Base-by-base conservation (phyloP, 257 asterid genomes). In the Solanum chiquidenum region DNA sequence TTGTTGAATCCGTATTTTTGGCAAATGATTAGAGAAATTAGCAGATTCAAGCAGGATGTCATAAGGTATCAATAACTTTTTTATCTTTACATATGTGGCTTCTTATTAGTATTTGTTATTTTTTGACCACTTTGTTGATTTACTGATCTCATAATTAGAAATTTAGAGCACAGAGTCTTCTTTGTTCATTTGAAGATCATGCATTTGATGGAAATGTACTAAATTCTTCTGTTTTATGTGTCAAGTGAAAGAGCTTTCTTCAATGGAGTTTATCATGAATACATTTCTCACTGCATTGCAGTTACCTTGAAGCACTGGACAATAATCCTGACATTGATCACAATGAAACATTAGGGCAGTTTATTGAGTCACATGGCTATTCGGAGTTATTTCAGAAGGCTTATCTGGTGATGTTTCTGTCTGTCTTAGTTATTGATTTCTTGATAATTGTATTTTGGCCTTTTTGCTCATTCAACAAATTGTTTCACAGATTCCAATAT, bases 381-480 rank as follows among this genome's bases (percentile, higher is more conserved):
- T 95, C 98, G 0, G 96, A 95, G 91, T 85, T 97, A 35, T 97
- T 97, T 89, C 95, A 91, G 90, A 93, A 93, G 89, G 98, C 98
- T 74, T 97, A 97, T 91, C 94, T 97, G 87, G 98, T 97, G 90
- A 94, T 95, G 58, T 62, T 90, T 29, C 58, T 86, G 16, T 37
- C 1, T 74, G 46, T 31, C 37, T 7, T 76, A 58, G 74, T 37
- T 71, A 2, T 68, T 29, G 29, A 38, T 79, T 42, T 38, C 42
- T 38, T 38, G 42, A 0, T 38, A 38, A 10, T 38, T 38, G 42
- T 8, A 38, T 6, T 5, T 35, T 35, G 38, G 38, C 38, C 38
- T 35, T 35, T 35, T 35, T 6, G 38, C 7, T 35, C 38, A 35
- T 35, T 35, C 38, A 35, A 35, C 38, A 35, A 6, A 35, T 35